Evolutionary conservation across 148 eudicot species (phyloP), one percentile per base, ranked within the genome.

Genomic region (Polygonum aviculare): DNA sequence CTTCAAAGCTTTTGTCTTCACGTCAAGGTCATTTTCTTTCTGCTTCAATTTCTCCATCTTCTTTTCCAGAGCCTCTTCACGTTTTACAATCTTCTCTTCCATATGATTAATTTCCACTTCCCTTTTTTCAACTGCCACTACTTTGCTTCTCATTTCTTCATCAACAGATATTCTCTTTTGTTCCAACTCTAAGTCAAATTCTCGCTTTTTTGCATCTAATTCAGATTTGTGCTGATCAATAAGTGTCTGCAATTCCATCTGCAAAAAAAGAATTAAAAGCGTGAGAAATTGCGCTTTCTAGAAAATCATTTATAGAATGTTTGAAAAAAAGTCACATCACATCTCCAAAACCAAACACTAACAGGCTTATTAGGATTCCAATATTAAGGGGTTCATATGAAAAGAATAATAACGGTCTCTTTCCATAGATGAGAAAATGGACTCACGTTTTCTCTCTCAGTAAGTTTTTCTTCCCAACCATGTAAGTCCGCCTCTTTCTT

Each of bases 241-340:
- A 80, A 90, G 93, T 82, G 89, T 85, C 84, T 95, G 93, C 74
- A 95, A 83, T 85, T 87, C 99, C 71, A 60, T 81, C 99, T 95
- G 87, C 82, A 78, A 41, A 67, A 67, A 62, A 69, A 41, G 10
- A 47, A 21, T 73, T 69, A 81, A 74, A 26, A 80, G 85, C 88
- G 79, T 92, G 38, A 35, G 45, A 67, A 67, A 14, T 36, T 19
- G 35, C 12, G 74, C 77, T 84, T 81, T 85, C 85, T 73, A 90
- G 78, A 50, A 89, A 90, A 71, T 90, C 89, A 69, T 92, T 93
- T 14, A 33, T 2, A 12, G 15, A 11, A 21, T 2, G 2, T 7
- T 31, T 63, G 10, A 12, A 63, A 72, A 89, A 78, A 39, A 80
- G 55, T 78, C 72, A 83, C 78, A 90, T 92, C 80, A 84, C 87